Evolutionary conservation across 2,329 filamentous ascomycete genomes (phyloP), one percentile per base, ranked within the genome.

Genomic region (Tolypocladium guangdongense): DNA sequence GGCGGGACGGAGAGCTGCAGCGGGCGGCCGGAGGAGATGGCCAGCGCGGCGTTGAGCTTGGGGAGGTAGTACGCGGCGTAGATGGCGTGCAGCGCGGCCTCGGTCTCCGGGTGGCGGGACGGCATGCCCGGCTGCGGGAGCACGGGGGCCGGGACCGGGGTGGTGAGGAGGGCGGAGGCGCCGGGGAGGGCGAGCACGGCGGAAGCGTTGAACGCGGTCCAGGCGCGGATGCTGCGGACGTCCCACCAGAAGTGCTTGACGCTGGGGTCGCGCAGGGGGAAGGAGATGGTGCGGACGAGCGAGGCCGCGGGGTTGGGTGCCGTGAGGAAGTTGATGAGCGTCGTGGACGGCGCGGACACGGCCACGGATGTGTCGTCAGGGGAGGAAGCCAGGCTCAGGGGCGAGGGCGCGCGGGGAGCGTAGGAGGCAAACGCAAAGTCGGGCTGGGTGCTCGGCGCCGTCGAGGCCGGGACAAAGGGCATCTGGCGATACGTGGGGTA

Each of bases 201-300:
- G 52, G 77, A 69, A 12, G 88, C 74, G 59, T 82, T 88, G 78
- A 96, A 96, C 60, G 82, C 80, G 51, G 80, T 80, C 92, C 92
- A 96, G 57, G 83, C 80, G 57, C 88, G 83, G 59, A 96, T 77
- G 66, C 95, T 92, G 60, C 92, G 87, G 55, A 95, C 80, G 64
- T 97, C 92, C 88, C 90, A 96, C 92, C 92, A 97, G 70, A 92
- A 96, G 73, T 95, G 84, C 68, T 86, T 89, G 62, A 80, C 86
- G 70, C 78, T 80, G 63, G 78, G 84, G 67, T 83, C 87, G 58
- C 76, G 81, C 63, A 77, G 75, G 58, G 72, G 83, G 65, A 86
- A 84, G 55, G 86, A 88, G 60, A 92, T 81, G 60, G 86, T 87
- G 64, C 86, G 86, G 38, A 95, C 89, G 36, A 96, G 76, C 41